These are phyloP conservation scores for Pisolithus orientalis DNA, from an alignment of 768 basidiomycete genomes.

Conservation along the genomic window DNA sequence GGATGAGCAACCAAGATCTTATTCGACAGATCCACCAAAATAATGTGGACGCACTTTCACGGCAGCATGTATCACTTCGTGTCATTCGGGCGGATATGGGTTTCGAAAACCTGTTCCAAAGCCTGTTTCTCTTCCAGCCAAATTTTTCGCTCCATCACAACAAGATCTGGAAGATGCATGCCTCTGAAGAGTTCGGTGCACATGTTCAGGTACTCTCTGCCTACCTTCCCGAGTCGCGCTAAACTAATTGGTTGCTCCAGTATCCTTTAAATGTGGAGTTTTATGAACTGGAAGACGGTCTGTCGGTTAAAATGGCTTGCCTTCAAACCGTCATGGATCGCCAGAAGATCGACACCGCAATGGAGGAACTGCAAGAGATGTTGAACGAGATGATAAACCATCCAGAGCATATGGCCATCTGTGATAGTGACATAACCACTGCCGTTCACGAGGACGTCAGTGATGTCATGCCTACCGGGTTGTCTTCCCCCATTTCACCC, in stretches of 20 bases:
- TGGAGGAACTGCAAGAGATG: conserved; percentile 15
- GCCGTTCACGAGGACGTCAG: background rate
- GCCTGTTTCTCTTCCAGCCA: conserved; percentile 42
- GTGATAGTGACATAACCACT: background rate
- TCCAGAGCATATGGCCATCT: conserved; percentile 11
- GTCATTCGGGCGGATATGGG: conserved; percentile 31
- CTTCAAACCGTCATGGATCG: conserved; percentile 22
- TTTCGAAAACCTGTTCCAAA: conserved; percentile 32
- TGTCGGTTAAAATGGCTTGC: conserved; percentile 33
- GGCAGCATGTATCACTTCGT: conserved; percentile 43
- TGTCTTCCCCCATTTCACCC: conserved; percentile 2
- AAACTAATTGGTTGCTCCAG: conserved; percentile 17
- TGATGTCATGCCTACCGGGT: background rate
- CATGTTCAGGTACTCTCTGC: conserved; percentile 25
- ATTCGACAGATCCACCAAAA: conserved; percentile 31
- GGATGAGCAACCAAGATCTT: conserved; percentile 26
- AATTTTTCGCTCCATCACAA: background rate
- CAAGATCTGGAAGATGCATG: conserved; percentile 19
- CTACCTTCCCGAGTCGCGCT: background rate
- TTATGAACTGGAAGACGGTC: conserved; percentile 24
- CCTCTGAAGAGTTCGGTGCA: conserved; percentile 8
- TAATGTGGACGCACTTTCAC: conserved; percentile 34
- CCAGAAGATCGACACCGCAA: conserved; percentile 11
- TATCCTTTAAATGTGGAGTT: conserved; percentile 42
- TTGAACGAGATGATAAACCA: conserved; percentile 15